A percentile compares a stretch with the other conserved stretches of the same genome.
Evolutionary conservation across 2,329 filamentous ascomycete species (phyloP).

Genomic region (Fusarium sp.): DNA sequence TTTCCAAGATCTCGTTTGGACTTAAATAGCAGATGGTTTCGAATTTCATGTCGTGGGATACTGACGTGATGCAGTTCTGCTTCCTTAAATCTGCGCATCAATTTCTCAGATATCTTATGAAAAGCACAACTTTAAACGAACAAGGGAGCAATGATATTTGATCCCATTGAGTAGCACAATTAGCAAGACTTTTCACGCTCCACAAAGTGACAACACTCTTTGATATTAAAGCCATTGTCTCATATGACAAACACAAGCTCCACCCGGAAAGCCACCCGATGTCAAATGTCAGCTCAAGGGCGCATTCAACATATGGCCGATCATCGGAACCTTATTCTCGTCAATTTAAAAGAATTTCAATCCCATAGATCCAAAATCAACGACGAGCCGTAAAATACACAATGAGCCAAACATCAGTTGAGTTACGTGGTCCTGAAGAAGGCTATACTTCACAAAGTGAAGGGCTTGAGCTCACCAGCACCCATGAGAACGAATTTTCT

Average conservation of each 20-base stretch:
- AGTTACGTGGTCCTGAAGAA: slow-evolving; percentile 6
- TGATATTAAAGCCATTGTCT: too few species aligned
- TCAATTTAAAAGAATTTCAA: neutral
- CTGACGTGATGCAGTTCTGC: too few species aligned
- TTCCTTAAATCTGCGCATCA: too few species aligned
- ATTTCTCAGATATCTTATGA: too few species aligned
- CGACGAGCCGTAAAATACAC: accelerated
- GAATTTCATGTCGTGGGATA: too few species aligned
- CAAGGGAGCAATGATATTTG: too few species aligned
- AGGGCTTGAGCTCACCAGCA: neutral
- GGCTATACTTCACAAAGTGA: neutral
- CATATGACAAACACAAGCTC: neutral
- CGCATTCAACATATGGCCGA: slow-evolving; percentile 1
- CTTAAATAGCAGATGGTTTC: too few species aligned
- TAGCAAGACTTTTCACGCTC: too few species aligned
- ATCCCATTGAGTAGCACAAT: too few species aligned
- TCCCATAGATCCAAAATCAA: neutral
- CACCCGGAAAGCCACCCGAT: neutral
- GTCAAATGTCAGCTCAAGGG: slow-evolving; percentile 20
- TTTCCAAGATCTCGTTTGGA: too few species aligned
- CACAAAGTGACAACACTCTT: too few species aligned
- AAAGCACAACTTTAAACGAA: too few species aligned
- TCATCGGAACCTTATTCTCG: neutral
- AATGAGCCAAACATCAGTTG: slow-evolving; percentile 18
- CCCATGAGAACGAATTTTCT: neutral